Percentiles rank a stretch among this genome's conserved stretches.
Evolutionary conservation across 108 stramenopile genomes (phyloP).

Genomic region (Heterococcus sp.): DNA sequence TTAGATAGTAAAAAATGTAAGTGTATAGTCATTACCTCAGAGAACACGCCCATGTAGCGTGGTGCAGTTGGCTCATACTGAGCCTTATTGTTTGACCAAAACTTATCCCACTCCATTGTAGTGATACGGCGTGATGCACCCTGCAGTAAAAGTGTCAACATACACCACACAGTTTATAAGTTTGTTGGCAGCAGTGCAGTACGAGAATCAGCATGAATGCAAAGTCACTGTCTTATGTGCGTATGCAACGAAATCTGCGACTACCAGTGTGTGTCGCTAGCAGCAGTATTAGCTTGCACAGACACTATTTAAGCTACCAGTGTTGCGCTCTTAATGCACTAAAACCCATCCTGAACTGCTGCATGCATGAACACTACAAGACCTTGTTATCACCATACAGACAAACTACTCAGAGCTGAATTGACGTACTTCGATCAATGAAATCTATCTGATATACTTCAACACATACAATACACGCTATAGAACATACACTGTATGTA

Average conservation of each 20-base stretch:
- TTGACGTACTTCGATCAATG: not conserved
- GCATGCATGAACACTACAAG: not conserved
- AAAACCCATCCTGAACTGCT: not conserved
- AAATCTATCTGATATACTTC: not conserved
- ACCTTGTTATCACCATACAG: not conserved
- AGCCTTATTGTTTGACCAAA: constrained; percentile 96
- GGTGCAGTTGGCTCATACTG: constrained; percentile 82
- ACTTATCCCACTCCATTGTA: constrained; percentile 96
- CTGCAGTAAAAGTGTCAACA: not conserved
- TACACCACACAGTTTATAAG: not conserved
- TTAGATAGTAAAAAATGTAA: too few species aligned
- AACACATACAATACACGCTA: too few species aligned
- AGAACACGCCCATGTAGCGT: constrained; percentile 92
- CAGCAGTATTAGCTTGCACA: not conserved
- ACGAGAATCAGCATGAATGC: not conserved
- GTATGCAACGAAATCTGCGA: not conserved
- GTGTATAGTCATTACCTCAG: too few species aligned
- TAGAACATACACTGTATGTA: not conserved
- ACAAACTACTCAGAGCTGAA: not conserved
- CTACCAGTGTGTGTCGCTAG: not conserved
- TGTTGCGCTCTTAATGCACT: not conserved
- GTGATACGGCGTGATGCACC: constrained; percentile 74
- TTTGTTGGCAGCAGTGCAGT: not conserved
- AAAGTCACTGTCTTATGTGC: not conserved
- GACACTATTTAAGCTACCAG: not conserved